phyloP scores from a whole-genome alignment of 2,329 filamentous ascomycete genomes.

The Colletotrichum camelliae region DNA sequence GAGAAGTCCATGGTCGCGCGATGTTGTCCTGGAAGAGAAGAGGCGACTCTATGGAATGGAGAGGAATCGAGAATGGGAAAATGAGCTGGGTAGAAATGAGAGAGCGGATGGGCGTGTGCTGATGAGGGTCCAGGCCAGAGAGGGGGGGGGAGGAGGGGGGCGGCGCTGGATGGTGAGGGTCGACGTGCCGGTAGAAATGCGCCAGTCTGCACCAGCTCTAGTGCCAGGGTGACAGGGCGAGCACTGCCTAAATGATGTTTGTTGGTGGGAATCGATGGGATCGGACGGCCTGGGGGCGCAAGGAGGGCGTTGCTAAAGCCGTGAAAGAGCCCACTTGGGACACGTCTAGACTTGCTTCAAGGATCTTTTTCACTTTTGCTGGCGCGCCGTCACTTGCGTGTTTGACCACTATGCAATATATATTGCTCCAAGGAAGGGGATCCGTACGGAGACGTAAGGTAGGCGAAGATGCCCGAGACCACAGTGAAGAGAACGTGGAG shows the following conservation, averaged over 20 bases:
- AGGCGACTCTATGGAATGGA: background rate
- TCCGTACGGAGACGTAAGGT: background rate
- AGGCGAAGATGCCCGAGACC: background rate
- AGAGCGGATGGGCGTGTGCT: constrained; percentile 15
- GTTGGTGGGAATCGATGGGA: background rate
- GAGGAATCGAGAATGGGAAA: background rate
- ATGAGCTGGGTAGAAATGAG: background rate
- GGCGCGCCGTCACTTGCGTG: background rate
- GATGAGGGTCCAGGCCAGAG: constrained; percentile 15
- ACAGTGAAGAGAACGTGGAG: background rate
- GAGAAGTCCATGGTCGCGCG: constrained; percentile 56
- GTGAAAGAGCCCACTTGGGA: background rate
- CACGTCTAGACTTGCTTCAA: background rate
- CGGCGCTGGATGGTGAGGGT: constrained; percentile 6
- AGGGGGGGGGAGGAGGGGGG: background rate
- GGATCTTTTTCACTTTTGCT: background rate
- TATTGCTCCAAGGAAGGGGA: background rate
- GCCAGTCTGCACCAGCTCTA: background rate
- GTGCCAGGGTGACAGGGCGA: background rate
- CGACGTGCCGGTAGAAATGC: constrained; percentile 4
- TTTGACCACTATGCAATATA: background rate
- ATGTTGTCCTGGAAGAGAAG: background rate
- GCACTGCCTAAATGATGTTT: background rate
- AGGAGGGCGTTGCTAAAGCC: background rate
- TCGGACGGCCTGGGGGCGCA: background rate